phyloP scores from a whole-genome alignment of 176 grass and related monocot genomes.

The Paspalum notatum region DNA sequence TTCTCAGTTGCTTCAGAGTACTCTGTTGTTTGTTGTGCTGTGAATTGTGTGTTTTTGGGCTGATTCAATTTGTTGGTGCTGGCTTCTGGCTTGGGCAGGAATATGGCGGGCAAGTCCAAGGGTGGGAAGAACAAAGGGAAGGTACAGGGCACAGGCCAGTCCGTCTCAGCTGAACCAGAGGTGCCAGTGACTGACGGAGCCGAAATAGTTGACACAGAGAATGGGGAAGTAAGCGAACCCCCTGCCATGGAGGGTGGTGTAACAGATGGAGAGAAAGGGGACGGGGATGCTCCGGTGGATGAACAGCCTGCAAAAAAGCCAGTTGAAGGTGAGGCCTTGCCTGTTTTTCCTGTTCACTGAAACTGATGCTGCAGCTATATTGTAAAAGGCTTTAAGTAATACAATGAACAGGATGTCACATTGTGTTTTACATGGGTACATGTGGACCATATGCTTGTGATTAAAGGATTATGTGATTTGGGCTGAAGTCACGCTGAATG shows the following conservation, averaged over 20 bases:
- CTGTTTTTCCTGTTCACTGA: not conserved
- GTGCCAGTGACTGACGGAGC: conserved; percentile 17
- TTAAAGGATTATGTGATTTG: conserved; percentile 1
- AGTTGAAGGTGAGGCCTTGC: conserved; percentile 52
- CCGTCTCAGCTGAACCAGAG: conserved; percentile 39
- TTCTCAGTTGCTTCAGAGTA: not conserved
- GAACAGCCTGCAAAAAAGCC: conserved; percentile 46
- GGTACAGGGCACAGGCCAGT: conserved; percentile 34
- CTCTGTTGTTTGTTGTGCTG: not conserved
- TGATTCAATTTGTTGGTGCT: conserved; percentile 33
- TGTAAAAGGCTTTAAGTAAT: not conserved
- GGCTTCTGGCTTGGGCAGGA: conserved; percentile 29
- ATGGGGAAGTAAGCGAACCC: conserved; percentile 53
- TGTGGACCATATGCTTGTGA: not conserved
- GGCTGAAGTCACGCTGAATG: not conserved
- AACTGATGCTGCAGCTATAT: not conserved
- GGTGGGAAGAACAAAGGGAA: conserved; percentile 73
- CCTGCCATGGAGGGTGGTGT: conserved; percentile 11
- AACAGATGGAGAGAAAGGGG: conserved; percentile 36
- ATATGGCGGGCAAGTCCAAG: conserved; percentile 97
- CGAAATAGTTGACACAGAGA: conserved; percentile 36
- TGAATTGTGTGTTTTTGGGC: not conserved
- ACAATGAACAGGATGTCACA: not conserved
- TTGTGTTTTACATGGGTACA: not conserved
- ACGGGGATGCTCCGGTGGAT: conserved; percentile 24